Base-by-base conservation (phyloP, 345 rosid species). In the Rhodamnia argentea region DNA sequence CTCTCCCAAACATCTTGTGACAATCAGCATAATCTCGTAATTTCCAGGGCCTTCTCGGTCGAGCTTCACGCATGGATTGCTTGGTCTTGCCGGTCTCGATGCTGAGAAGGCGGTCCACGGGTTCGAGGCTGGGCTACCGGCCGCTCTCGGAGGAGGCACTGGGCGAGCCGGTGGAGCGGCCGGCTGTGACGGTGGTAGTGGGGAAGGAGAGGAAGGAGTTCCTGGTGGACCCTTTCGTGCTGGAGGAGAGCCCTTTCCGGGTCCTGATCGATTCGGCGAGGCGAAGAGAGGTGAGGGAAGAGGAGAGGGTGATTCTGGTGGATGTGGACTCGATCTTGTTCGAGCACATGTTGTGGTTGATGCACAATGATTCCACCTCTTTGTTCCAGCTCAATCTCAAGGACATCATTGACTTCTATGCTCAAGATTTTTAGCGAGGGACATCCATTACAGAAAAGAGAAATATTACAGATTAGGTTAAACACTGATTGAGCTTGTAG, bases 271-370 rank as follows among this genome's bases (percentile, higher is more conserved):
- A 91, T 15, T 86, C 88, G 23, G 85, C 29, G 20, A 83, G 50
- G 24, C 13, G 52, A 12, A 74, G 22, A 84, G 87, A 54, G 82
- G 81, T 52, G 84, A 87, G 82, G 74, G 83, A 86, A 86, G 84
- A 60, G 32, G 87, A 62, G 82, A 90, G 87, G 84, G 93, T 91
- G 13, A 86, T 95, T 13, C 89, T 89, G 54, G 92, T 95, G 75
- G 92, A 92, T 62, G 92, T 95, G 37, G 99, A 96, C 87, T 90
- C 97, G 4, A 93, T 96, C 83, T 87, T 96, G 92, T 96, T 95
- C 84, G 99, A 96, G 92, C 99, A 96, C 83, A 94, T 95, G 96
- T 11, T 95, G 86, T 96, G 96, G 98, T 90, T 96, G 87, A 88
- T 94, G 94, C 85, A 89, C 7, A 94, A 94, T 84, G 98, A 95